phyloP scores from a whole-genome alignment of 495 filamentous ascomycete species.

The Podospora anserina region DNA sequence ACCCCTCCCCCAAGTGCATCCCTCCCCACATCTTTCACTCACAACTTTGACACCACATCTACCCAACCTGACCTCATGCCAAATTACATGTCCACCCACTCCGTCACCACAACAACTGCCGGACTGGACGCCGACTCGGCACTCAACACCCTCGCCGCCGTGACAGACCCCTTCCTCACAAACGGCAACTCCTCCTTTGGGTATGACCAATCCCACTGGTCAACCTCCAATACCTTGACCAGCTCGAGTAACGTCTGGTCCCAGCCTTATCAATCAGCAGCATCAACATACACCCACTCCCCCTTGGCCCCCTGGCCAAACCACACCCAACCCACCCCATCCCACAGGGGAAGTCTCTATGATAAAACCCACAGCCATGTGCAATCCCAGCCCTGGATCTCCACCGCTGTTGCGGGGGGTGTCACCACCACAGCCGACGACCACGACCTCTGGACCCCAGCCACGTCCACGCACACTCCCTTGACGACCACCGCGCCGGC shows the following conservation, averaged over 20 bases:
- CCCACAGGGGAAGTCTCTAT: background rate
- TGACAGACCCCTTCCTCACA: conserved; percentile 27
- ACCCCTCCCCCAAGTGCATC: conserved; percentile 35
- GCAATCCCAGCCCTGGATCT: background rate
- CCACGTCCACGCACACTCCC: background rate
- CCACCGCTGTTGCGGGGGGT: too few relatives aligned
- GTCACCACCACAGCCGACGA: background rate
- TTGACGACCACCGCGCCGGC: background rate
- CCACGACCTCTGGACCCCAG: background rate
- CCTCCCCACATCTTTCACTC: conserved; percentile 24
- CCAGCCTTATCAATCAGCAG: background rate
- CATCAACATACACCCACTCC: background rate
- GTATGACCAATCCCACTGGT: background rate
- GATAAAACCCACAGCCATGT: background rate
- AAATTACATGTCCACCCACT: conserved; percentile 15
- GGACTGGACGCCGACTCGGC: background rate
- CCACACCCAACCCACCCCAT: background rate
- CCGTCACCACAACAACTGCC: conserved; percentile 2
- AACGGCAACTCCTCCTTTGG: conserved; percentile 12
- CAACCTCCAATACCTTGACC: background rate
- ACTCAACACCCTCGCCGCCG: conserved; percentile 15
- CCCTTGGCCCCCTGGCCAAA: background rate
- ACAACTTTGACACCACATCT: conserved; percentile 21
- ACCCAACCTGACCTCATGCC: conserved; percentile 12
- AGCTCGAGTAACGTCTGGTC: background rate